These are phyloP conservation scores for Penicillium sp. DNA, from an alignment of 2,329 filamentous ascomycete species.

Conservation along the genomic window DNA sequence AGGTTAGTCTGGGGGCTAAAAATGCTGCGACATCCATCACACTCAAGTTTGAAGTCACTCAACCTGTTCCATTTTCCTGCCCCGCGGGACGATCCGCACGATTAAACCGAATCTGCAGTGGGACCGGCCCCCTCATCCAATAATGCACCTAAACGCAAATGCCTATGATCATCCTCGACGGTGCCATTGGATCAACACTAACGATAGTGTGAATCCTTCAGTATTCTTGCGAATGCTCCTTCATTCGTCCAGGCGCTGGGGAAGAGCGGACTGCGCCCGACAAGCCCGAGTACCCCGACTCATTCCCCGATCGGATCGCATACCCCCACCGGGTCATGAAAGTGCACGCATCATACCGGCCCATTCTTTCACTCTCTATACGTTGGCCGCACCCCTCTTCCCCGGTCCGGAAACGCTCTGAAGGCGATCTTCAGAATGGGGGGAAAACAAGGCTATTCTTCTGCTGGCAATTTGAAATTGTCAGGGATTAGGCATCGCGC, in stretches of 20 bases:
- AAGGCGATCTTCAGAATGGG: constrained; percentile 9
- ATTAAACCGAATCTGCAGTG: constrained; percentile 14
- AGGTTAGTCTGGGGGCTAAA: neutral
- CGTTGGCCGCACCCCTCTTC: neutral
- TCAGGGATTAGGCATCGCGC: constrained; percentile 26
- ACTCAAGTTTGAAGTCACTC: too few relatives aligned
- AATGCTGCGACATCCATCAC: neutral
- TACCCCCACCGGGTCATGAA: constrained; percentile 11
- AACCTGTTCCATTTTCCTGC: constrained; percentile 11
- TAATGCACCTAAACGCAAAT: neutral
- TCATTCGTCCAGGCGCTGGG: constrained; percentile 5
- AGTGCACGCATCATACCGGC: constrained; percentile 20
- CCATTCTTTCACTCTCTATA: neutral
- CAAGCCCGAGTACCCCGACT: constrained; percentile 4
- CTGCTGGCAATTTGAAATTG: constrained; percentile 17
- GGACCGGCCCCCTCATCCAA: constrained; percentile 14
- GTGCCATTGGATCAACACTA: constrained; percentile 6
- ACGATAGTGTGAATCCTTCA: constrained; percentile 8
- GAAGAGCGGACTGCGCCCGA: constrained; percentile 2
- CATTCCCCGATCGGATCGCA: constrained; percentile 7
- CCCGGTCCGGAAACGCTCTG: constrained; percentile 10
- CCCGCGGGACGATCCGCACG: constrained; percentile 22
- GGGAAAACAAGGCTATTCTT: constrained; percentile 12
- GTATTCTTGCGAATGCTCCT: neutral
- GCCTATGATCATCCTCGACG: neutral